phyloP scores from a whole-genome alignment of 345 rosid genomes.

The Bruguiera sexangula region DNA sequence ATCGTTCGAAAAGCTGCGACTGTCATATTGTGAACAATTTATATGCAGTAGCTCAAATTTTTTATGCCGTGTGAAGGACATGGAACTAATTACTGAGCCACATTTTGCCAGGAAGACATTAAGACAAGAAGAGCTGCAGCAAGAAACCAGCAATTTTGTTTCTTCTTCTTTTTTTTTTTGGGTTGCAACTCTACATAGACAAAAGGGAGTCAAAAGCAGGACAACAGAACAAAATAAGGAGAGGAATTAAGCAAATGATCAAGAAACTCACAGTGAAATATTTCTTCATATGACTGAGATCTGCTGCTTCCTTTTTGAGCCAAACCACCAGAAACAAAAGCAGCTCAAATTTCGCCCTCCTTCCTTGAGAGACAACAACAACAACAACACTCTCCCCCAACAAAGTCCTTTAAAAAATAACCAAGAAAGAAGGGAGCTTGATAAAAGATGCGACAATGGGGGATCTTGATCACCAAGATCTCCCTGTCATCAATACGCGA shows the following conservation, averaged over 20 bases:
- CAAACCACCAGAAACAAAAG: slow-evolving; percentile 14
- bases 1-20: slow-evolving; percentile 13
- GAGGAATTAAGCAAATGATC: slow-evolving; percentile 4
- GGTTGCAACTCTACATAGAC: neutral
- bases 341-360: slow-evolving; percentile 17
- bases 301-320: slow-evolving; percentile 39
- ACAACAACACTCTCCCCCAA: slow-evolving; percentile 11
- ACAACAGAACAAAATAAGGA: neutral
- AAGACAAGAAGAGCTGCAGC: neutral
- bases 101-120: slow-evolving; percentile 25
- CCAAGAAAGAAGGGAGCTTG: slow-evolving; percentile 18
- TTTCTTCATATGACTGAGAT: slow-evolving; percentile 85
- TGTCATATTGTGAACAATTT: slow-evolving; percentile 5
- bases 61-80: slow-evolving; percentile 19
- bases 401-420: slow-evolving; percentile 14
- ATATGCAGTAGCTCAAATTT: slow-evolving; percentile 22
- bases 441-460: slow-evolving; percentile 13
- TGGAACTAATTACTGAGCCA: slow-evolving; percentile 18
- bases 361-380: neutral
- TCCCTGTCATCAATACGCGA: slow-evolving; percentile 24
- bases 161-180: neutral
- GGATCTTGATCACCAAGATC: slow-evolving; percentile 36
- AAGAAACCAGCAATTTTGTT: neutral
- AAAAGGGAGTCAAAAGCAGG: neutral
- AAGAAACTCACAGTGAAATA: slow-evolving; percentile 61